Percentiles rank a stretch among this genome's conserved stretches.
These are phyloP conservation scores for Yarrowia sp. DNA, from an alignment of 805 yeast species.

Conservation along the genomic window DNA sequence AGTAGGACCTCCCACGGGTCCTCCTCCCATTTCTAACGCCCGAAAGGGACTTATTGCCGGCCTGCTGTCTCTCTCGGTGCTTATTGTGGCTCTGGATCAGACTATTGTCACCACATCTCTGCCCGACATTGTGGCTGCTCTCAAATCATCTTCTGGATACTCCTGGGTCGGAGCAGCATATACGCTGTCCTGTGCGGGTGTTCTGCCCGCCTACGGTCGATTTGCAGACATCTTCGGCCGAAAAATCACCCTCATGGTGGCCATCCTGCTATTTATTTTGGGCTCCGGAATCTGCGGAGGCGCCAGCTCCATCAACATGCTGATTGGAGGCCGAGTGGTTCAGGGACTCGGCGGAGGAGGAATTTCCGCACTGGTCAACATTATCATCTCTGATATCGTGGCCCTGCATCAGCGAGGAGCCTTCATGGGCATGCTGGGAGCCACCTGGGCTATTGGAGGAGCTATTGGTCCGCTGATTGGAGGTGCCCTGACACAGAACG, in stretches of 20 bases:
- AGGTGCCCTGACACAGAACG: slow-evolving; percentile 47
- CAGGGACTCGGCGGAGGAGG: slow-evolving; percentile 73
- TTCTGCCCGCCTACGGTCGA: slow-evolving; percentile 66
- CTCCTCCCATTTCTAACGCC: slow-evolving; percentile 2
- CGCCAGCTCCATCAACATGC: slow-evolving; percentile 47
- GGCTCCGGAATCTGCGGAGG: slow-evolving; percentile 49
- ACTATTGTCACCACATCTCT: slow-evolving; percentile 55
- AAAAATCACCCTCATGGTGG: slow-evolving; percentile 40
- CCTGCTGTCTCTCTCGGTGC: slow-evolving; percentile 3
- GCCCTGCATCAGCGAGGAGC: slow-evolving; percentile 33
- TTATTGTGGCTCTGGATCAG: slow-evolving; percentile 46
- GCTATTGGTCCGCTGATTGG: slow-evolving; percentile 55
- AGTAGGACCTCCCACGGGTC: background rate
- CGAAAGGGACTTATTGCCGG: slow-evolving; percentile 12
- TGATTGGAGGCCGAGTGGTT: slow-evolving; percentile 64
- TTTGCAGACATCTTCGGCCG: slow-evolving; percentile 52
- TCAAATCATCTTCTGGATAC: slow-evolving; percentile 38
- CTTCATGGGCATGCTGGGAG: slow-evolving; percentile 33
- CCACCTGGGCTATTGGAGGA: slow-evolving; percentile 36
- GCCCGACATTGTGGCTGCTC: slow-evolving; percentile 52
- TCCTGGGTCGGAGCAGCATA: slow-evolving; percentile 62
- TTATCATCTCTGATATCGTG: slow-evolving; percentile 50
- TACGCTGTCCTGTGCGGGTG: slow-evolving; percentile 58
- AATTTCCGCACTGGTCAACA: slow-evolving; percentile 51
- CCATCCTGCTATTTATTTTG: slow-evolving; percentile 42